These are phyloP conservation scores for Xylariomycetidae sp. DNA, from an alignment of 2,329 filamentous ascomycete genomes.

Conservation along the genomic window DNA sequence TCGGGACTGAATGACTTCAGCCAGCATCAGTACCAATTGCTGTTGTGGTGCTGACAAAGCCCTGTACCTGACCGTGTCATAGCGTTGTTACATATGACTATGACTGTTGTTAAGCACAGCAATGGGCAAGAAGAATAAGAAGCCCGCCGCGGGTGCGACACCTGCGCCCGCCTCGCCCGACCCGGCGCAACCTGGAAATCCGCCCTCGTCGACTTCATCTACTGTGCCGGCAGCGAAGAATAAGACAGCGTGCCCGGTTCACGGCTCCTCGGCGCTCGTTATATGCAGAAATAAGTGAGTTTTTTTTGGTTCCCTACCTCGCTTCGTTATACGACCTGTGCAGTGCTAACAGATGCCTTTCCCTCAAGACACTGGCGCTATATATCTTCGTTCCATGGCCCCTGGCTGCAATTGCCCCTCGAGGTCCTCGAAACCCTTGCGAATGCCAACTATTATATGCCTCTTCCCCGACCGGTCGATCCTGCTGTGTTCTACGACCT, in stretches of 20 bases:
- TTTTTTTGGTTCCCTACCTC: too few relatives aligned
- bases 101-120: too few relatives aligned
- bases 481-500: conserved; percentile 79
- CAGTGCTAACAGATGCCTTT: too few relatives aligned
- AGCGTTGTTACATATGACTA: too few relatives aligned
- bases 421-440: conserved; percentile 77
- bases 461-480: conserved; percentile 71
- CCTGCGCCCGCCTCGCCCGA: conserved; percentile 8
- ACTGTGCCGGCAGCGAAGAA: too few relatives aligned
- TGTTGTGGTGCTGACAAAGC: too few relatives aligned
- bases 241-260: too few relatives aligned
- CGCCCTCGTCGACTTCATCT: conserved; percentile 12
- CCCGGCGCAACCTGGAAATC: conserved; percentile 13
- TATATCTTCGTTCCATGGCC: conserved; percentile 77
- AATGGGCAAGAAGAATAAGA: conserved; percentile 48
- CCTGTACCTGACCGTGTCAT: too few relatives aligned
- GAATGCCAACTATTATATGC: conserved; percentile 73
- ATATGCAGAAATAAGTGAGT: conserved; percentile 68
- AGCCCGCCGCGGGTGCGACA: conserved; percentile 25
- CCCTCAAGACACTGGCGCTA: conserved; percentile 71
- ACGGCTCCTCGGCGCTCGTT: conserved; percentile 46
- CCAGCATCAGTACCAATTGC: too few relatives aligned
- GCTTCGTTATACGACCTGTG: too few relatives aligned
- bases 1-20: too few relatives aligned
- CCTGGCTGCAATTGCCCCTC: conserved; percentile 75